Base-by-base conservation (phyloP, 1,284 basidiomycete genomes). In the Pyrrhoderma noxium region DNA sequence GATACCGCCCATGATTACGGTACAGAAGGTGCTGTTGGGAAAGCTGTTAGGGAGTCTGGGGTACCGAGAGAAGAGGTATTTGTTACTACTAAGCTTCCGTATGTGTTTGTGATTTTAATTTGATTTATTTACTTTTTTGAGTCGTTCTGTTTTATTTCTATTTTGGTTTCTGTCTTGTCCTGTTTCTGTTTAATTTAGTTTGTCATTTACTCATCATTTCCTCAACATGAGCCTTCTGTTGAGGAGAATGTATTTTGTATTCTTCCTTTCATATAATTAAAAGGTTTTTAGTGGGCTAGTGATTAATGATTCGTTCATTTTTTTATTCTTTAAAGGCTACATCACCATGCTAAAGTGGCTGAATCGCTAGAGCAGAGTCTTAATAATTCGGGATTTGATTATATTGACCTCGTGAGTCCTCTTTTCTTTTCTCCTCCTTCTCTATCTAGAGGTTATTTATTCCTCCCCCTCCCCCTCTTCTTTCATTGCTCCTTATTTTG, bases 51-150 rank as follows among this genome's bases (percentile, higher is more conserved):
- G 46, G 58, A 64, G 19, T 65, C 61, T 52, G 66, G 63, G 8
- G 59, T 68, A 21, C 61, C 64, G 27, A 59, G 72, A 40, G 64
- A 68, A 50, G 63, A 71, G 42, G 55, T 76, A 3, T 74, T 64
- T 56, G 59, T 75, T 19, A 65, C 72, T 1, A 71, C 70, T 21
- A 74, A 74, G 57, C 60, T 67, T 49, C 64, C 64, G 64, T 66
- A 59, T 58, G 63, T 62, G 53, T 39, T 4, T n/a, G n/a, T n/a
- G n/a, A n/a, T n/a, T n/a, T n/a, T n/a, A n/a, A n/a, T n/a, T n/a
- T n/a, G n/a, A n/a, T n/a, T n/a, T n/a, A n/a, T n/a, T n/a, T n/a
- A 25, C 14, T 14, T 18, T 53, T n/a, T 25, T 22, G 46, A 8
- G 16, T 35, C 23, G 21, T 44, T 23, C 14, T 4, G 3, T 39